Evolutionary conservation across 1,284 basidiomycete species (phyloP), one percentile per base, ranked within the genome.

Genomic region (Leucoagaricus sp.): DNA sequence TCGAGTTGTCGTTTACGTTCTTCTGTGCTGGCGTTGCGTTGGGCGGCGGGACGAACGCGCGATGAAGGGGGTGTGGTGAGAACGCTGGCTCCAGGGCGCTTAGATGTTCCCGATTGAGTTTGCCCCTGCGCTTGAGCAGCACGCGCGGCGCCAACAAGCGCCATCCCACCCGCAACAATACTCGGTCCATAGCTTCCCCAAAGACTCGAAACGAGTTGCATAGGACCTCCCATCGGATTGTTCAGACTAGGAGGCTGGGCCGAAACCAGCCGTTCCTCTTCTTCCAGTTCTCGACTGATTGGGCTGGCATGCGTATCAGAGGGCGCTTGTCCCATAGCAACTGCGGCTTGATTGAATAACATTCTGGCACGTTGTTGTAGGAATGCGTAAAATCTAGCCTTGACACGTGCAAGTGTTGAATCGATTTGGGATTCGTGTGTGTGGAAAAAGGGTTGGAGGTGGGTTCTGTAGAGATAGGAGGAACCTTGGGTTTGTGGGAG

Each of bases 401-500:
- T 84, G 63, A 84, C 69, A 59, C 81, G 79, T 17, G 85, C 83
- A 49, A 94, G 77, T 0, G 84, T 75, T n/a, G 80, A 79, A 69
- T 95, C 93, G 68, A 96, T 95, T 65, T 91, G 83, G 5, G 75
- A 66, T 72, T 95, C 93, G 68, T 95, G 89, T 9, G 77, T 69
- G 58, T 80, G 78, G 65, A 96, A 84, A 76, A 93, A 89, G 0
- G 93, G 93, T 49, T 86, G 82, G 12, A 96, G 82, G 61, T 93
- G 85, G 21, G 81, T 75, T 53, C 77, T 75, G 75, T 94, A 96
- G 66, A 96, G 74, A 68, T 87, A 91, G 1, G 90, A 87, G 0
- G 93, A 84, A 23, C 93, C 93, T 62, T 83, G 82, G 10, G 92
- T 94, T 68, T 95, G 93, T 0, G 94, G 94, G n/a, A 96, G 83